phyloP scores from a whole-genome alignment of 164 flowering plant genomes.

The Berberis thunbergii region DNA sequence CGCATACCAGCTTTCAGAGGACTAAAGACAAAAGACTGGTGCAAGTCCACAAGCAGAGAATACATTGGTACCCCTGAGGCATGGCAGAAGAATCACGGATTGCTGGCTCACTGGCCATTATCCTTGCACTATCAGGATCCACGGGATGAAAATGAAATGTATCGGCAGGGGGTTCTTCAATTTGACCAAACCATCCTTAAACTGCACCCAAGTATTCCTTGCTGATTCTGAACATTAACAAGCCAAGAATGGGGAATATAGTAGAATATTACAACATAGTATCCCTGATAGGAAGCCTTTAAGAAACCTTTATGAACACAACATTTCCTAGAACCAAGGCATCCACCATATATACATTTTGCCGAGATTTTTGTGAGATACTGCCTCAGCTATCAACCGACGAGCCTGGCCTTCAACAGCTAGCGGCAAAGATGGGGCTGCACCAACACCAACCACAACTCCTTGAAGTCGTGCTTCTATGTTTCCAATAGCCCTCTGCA shows the following conservation, averaged over 20 bases:
- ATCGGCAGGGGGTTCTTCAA: no score
- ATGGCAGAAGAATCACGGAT: no score
- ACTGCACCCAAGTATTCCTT: no score
- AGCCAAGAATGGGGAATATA: background rate
- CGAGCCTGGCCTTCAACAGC: slow-evolving; percentile 99
- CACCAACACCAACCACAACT: slow-evolving; percentile 92
- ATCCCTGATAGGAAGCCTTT: background rate
- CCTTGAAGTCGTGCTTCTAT: slow-evolving; percentile 94
- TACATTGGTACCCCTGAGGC: no score
- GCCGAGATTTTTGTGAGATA: slow-evolving; percentile 90
- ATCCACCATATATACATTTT: slow-evolving; percentile 99
- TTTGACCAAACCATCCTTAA: no score
- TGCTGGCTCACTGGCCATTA: no score
- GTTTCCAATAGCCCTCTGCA: slow-evolving; percentile 89
- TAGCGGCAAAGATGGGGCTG: slow-evolving; percentile 94
- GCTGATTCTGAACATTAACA: background rate
- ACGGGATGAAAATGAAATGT: no score
- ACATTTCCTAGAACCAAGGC: slow-evolving; percentile 73
- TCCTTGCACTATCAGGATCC: no score
- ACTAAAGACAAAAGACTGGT: no score
- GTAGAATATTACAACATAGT: slow-evolving; percentile 4
- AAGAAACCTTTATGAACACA: background rate
- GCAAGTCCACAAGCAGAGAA: no score
- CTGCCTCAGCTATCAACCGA: slow-evolving; percentile 91
- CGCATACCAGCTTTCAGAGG: no score